Conservation (phyloP, 1,284 basidiomycete species). For the Apiotrichum akiyoshidainum region DNA sequence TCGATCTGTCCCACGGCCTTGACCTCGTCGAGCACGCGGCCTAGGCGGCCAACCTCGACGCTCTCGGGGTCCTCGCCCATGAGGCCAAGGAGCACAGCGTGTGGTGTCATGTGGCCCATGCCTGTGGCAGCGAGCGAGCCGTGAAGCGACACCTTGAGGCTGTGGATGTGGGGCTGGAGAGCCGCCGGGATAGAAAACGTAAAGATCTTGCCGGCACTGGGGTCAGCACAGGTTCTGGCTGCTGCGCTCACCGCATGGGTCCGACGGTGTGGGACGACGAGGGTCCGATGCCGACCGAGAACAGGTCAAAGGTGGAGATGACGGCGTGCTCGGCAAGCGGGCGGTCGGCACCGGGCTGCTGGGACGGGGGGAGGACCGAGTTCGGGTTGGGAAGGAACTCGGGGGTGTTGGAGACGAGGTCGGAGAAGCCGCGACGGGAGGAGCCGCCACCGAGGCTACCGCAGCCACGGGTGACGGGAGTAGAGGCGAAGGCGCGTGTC, state of each 20-base stretch:
- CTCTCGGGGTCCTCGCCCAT: constrained; percentile 61
- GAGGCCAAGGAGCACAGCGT: constrained; percentile 84
- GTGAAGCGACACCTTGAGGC: constrained; percentile 76
- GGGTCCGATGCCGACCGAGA: constrained; percentile 73
- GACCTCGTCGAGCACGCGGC: constrained; percentile 32
- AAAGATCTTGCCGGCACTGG: constrained; percentile 37
- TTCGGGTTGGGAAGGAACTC: neutral
- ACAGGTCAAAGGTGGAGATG: constrained; percentile 87
- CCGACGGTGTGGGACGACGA: constrained; percentile 66
- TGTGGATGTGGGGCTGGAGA: constrained; percentile 58
- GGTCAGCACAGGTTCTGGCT: neutral
- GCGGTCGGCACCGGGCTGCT: constrained; percentile 15
- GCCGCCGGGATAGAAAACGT: constrained; percentile 29
- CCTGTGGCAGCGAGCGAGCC: constrained; percentile 60
- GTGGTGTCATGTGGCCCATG: constrained; percentile 84
- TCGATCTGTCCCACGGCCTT: constrained; percentile 29
- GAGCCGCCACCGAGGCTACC: no score
- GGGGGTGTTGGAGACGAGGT: constrained; percentile 3
- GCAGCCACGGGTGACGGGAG: no score
- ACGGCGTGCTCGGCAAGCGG: constrained; percentile 73
- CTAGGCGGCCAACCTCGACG: constrained; percentile 39
- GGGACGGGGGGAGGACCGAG: constrained; percentile 16
- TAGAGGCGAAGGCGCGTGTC: no score
- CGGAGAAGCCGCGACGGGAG: constrained; percentile 1
- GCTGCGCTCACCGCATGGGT: constrained; percentile 61